Conservation (phyloP, 139 green algal species). For the Coccomyxa sp. region DNA sequence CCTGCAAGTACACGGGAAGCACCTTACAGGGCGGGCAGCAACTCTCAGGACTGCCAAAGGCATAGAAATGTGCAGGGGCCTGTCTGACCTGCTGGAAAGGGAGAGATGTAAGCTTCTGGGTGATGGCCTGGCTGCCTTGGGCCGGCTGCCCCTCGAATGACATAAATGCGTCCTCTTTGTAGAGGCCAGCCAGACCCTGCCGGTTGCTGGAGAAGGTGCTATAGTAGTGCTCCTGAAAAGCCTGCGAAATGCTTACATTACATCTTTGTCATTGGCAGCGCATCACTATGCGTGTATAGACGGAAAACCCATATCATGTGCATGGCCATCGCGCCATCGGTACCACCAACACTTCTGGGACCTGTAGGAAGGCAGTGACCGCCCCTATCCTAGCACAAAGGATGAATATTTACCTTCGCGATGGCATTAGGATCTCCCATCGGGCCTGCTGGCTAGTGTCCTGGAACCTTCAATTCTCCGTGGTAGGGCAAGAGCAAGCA, state of each 20-base stretch:
- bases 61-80: background rate
- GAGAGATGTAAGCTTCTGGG: conserved; percentile 69
- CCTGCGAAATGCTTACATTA: conserved; percentile 66
- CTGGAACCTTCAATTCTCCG: no score
- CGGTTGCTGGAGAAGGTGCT: conserved; percentile 86
- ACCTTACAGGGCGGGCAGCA: background rate
- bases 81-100: conserved; percentile 55
- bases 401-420: no score
- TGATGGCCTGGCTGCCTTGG: conserved; percentile 41
- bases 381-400: no score
- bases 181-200: conserved; percentile 63
- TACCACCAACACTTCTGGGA: no score
- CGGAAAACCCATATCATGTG: no score
- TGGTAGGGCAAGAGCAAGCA: no score
- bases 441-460: no score
- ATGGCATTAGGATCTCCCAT: no score
- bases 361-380: no score
- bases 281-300: no score
- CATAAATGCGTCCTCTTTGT: conserved; percentile 79
- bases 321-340: no score
- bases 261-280: no score
- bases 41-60: background rate
- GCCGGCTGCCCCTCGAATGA: conserved; percentile 85
- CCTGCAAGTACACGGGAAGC: conserved; percentile 12
- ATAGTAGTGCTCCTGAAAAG: conserved; percentile 96